Evolutionary conservation across 495 filamentous ascomycete species (phyloP).

Genomic region (Gamarada debralockiae): DNA sequence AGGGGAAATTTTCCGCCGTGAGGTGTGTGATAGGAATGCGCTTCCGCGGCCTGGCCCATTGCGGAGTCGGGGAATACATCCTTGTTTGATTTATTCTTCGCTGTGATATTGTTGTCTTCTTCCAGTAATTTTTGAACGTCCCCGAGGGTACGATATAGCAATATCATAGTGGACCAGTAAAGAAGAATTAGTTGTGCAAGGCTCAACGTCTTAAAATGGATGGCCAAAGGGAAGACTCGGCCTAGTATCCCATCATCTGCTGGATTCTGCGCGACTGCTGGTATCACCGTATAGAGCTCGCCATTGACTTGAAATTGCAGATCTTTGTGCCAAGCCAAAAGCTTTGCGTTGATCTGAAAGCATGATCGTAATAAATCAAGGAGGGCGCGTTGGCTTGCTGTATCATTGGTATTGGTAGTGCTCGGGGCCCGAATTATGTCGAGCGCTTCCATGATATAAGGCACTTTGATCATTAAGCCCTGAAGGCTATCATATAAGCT

Average conservation of each 20-base stretch:
- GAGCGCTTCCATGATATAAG: neutral
- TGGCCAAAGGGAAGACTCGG: neutral
- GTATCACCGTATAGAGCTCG: neutral
- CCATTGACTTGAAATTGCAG: neutral
- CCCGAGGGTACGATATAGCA: neutral
- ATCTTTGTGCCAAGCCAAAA: neutral
- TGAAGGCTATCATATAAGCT: neutral
- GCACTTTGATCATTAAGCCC: neutral
- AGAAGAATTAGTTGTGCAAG: conserved; percentile 1
- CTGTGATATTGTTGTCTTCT: neutral
- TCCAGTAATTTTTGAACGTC: neutral
- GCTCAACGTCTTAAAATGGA: neutral
- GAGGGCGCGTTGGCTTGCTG: neutral
- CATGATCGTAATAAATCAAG: neutral
- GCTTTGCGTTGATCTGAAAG: neutral
- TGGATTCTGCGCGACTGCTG: neutral
- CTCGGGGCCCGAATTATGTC: too few species aligned
- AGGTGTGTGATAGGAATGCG: too few species aligned
- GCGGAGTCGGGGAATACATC: neutral
- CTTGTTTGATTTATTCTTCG: neutral
- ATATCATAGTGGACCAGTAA: neutral
- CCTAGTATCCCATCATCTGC: neutral
- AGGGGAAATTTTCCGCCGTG: too few species aligned
- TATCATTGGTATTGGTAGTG: too few species aligned
- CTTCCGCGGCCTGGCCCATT: neutral